phyloP scores from a whole-genome alignment of 495 filamentous ascomycete genomes.

The Penicillium verhagenii region DNA sequence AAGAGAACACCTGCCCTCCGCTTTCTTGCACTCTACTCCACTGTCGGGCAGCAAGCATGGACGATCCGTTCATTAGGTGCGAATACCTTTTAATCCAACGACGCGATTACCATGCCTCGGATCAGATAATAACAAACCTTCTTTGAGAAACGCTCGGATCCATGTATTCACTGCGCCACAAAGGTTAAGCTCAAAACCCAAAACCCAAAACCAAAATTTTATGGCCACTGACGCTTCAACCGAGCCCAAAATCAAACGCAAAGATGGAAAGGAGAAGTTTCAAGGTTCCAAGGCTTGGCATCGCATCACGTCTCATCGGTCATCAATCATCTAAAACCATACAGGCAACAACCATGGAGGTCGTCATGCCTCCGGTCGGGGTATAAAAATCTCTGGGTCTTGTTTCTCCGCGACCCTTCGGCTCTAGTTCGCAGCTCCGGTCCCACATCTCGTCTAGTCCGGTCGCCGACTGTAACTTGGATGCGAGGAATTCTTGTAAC shows the following conservation, averaged over 20 bases:
- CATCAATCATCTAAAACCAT: conserved; percentile 22
- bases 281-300: no score
- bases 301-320: not conserved
- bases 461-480: conserved; percentile 76
- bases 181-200: not conserved
- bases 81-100: no score
- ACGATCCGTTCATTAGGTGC: not conserved
- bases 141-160: not conserved
- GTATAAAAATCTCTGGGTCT: conserved; percentile 35
- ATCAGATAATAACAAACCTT: not conserved
- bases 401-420: conserved; percentile 76
- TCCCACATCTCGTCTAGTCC: conserved; percentile 95
- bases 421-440: conserved; percentile 79
- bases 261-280: not conserved
- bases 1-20: not conserved
- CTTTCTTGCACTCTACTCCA: no score
- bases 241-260: not conserved
- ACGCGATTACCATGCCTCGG: no score
- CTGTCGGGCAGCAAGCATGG: not conserved
- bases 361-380: conserved; percentile 47
- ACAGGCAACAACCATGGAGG: conserved; percentile 27
- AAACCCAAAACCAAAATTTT: no score
- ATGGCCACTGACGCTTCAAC: not conserved
- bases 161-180: not conserved
- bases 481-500: conserved; percentile 87